These are phyloP conservation scores for Botryotinia calthae DNA, from an alignment of 2,329 filamentous ascomycete genomes.

Conservation along the genomic window DNA sequence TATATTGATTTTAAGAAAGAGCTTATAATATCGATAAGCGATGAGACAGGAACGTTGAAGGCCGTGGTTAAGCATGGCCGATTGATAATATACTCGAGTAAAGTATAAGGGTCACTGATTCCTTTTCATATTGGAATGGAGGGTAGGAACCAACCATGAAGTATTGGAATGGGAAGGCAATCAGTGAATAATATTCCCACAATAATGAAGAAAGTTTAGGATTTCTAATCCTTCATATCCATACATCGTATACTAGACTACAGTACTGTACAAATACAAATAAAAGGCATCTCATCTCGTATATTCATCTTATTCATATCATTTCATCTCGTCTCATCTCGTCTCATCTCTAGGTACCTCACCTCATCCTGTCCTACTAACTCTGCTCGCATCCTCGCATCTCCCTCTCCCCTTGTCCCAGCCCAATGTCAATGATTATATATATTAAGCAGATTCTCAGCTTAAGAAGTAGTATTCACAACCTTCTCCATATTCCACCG, in stretches of 20 bases:
- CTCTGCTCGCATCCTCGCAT: background rate
- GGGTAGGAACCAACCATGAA: background rate
- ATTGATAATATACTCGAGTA: background rate
- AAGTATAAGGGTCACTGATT: background rate
- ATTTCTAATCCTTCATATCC: background rate
- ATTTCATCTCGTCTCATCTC: slow-evolving; percentile 14
- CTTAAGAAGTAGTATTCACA: slow-evolving; percentile 18
- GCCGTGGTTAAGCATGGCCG: too few relatives aligned
- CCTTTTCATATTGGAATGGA: background rate
- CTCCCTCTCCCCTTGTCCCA: background rate
- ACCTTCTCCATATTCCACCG: background rate
- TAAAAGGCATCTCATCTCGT: slow-evolving; percentile 6
- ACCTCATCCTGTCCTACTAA: background rate
- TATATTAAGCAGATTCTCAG: slow-evolving; percentile 20
- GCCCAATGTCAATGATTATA: slow-evolving; percentile 21
- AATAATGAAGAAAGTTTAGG: background rate
- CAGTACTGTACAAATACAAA: slow-evolving; percentile 9
- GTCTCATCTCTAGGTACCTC: slow-evolving; percentile 1
- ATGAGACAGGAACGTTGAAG: too few relatives aligned
- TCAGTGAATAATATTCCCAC: background rate
- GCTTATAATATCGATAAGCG: too few relatives aligned
- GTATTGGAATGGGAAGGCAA: background rate
- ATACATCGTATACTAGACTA: slow-evolving; percentile 5
- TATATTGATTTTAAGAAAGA: too few relatives aligned
- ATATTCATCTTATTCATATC: slow-evolving; percentile 20